Conservation (phyloP, 192 early-diverging fungal genomes). For the Blastocladiella britannica region DNA sequence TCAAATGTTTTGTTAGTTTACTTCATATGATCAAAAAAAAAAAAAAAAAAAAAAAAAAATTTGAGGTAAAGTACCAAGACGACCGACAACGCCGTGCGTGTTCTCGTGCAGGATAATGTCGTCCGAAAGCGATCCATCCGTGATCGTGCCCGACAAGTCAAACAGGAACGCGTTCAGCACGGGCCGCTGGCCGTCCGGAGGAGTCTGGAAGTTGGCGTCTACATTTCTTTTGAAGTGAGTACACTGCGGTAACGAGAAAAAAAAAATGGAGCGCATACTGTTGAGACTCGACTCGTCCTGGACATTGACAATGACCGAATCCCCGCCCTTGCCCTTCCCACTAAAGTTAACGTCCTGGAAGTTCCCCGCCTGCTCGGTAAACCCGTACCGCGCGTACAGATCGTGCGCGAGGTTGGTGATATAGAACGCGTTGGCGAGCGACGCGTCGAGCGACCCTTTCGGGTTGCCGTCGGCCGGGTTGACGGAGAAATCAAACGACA, state of each 20-base stretch:
- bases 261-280: no score
- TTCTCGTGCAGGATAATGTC: conserved; percentile 39
- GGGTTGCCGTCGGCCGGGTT: conserved; percentile 9
- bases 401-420: conserved; percentile 4
- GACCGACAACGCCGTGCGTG: conserved; percentile 39
- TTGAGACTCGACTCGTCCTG: conserved; percentile 17
- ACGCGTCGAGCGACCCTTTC: neutral
- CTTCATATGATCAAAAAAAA: no score
- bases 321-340: conserved; percentile 21
- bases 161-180: conserved; percentile 35
- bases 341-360: conserved; percentile 6
- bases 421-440: conserved; percentile 1
- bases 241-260: no score
- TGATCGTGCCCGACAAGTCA: conserved; percentile 18
- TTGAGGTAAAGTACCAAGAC: no score
- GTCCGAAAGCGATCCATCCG: conserved; percentile 36
- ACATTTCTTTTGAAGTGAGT: conserved; percentile 22
- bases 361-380: conserved; percentile 5
- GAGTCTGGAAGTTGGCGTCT: conserved; percentile 40
- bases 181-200: conserved; percentile 26
- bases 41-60: no score
- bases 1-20: no score
- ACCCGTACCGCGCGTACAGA: conserved; percentile 6
- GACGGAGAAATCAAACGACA: conserved; percentile 21
- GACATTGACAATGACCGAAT: conserved; percentile 22